phyloP scores from a whole-genome alignment of 208 protist genomes.

The Trypanosoma cruzi region DNA sequence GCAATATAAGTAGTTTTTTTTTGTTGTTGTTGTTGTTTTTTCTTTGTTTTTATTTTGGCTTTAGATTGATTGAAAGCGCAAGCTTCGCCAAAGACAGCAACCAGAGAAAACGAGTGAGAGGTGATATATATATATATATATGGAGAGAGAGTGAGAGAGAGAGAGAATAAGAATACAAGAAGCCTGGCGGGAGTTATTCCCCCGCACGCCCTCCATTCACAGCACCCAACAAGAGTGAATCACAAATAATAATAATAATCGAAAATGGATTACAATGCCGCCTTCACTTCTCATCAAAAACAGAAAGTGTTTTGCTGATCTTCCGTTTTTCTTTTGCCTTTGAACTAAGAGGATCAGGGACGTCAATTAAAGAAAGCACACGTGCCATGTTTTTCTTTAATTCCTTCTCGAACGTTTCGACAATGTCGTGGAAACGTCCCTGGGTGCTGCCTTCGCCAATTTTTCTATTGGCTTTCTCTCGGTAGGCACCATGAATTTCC shows the following conservation, averaged over 20 bases:
- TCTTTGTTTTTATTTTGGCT: no score
- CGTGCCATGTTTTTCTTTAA: slow-evolving; percentile 47
- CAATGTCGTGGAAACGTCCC: background rate
- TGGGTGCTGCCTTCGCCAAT: background rate
- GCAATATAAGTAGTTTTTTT: background rate
- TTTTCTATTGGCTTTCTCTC: no score
- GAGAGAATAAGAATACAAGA: no score
- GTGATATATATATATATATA: no score
- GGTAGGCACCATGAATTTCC: background rate
- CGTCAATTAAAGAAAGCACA: slow-evolving; percentile 51
- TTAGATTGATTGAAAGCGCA: background rate
- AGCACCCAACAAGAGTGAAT: no score
- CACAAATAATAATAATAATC: background rate
- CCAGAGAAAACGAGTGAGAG: no score
- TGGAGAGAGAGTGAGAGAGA: no score
- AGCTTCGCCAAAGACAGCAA: no score
- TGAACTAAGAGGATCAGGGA: slow-evolving; percentile 38
- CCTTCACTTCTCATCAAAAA: slow-evolving; percentile 3
- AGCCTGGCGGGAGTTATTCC: no score
- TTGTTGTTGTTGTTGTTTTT: no score
- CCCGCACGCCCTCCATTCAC: no score
- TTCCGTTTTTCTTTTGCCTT: slow-evolving; percentile 41
- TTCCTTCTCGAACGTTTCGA: slow-evolving; percentile 37
- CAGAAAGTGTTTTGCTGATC: slow-evolving; percentile 31
- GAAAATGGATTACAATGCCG: background rate